Conservation (phyloP, 2,329 filamentous ascomycete species). For the Pseudogymnoascus destructans region DNA sequence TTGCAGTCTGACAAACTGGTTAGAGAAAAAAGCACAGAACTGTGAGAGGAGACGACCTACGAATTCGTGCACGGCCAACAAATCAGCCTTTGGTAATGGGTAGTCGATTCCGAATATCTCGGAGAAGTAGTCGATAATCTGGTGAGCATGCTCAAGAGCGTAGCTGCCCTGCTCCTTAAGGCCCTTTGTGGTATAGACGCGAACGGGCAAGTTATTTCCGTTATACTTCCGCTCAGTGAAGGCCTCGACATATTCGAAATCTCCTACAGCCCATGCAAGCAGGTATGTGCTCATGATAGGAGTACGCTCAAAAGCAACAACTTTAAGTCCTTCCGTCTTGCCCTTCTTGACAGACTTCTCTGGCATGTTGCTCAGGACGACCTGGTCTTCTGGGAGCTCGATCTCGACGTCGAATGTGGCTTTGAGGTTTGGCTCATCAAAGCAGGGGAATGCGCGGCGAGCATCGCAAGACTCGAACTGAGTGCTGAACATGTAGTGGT, state of each 20-base stretch:
- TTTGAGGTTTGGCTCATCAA: slow-evolving; percentile 95
- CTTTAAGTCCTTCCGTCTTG: slow-evolving; percentile 50
- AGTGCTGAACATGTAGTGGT: slow-evolving; percentile 74
- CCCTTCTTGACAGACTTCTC: slow-evolving; percentile 53
- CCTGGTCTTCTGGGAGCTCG: slow-evolving; percentile 77
- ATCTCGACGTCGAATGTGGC: slow-evolving; percentile 90
- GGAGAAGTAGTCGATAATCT: slow-evolving; percentile 93
- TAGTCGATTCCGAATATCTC: slow-evolving; percentile 91
- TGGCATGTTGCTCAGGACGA: slow-evolving; percentile 92
- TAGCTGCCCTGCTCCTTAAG: slow-evolving; percentile 83
- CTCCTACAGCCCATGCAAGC: slow-evolving; percentile 85
- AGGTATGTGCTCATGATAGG: slow-evolving; percentile 89
- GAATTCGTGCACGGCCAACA: slow-evolving; percentile 88
- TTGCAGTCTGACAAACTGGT: background rate
- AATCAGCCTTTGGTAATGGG: slow-evolving; percentile 80
- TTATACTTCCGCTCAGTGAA: slow-evolving; percentile 84
- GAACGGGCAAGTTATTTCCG: slow-evolving; percentile 78
- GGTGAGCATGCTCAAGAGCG: slow-evolving; percentile 80
- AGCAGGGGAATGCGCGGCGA: slow-evolving; percentile 89
- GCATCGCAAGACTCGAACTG: slow-evolving; percentile 97
- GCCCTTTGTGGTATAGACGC: slow-evolving; percentile 92
- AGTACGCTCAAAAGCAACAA: slow-evolving; percentile 68
- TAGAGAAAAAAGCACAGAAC: background rate
- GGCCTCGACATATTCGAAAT: slow-evolving; percentile 93
- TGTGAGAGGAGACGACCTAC: slow-evolving; percentile 34